These are phyloP conservation scores for Exophiala calicioides DNA, from an alignment of 2,329 filamentous ascomycete genomes.

Conservation along the genomic window DNA sequence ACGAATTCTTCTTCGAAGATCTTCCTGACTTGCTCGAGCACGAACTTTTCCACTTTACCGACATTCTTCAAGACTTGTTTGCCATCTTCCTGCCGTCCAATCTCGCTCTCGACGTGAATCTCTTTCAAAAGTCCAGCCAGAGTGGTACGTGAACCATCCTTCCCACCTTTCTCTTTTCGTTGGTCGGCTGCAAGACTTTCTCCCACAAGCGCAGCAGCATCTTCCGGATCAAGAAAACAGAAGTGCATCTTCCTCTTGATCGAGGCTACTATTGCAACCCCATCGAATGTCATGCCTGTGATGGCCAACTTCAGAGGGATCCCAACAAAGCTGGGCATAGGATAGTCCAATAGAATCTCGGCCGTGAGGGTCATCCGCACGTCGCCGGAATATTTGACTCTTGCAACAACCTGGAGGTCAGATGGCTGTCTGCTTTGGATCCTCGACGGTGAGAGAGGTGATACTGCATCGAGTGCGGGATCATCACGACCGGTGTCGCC, in stretches of 20 bases:
- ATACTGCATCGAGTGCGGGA: constrained; percentile 19
- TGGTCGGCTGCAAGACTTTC: constrained; percentile 38
- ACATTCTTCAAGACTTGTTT: constrained; percentile 98
- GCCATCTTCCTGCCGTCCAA: constrained; percentile 84
- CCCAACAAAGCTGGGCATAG: constrained; percentile 96
- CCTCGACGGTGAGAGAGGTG: constrained; percentile 47
- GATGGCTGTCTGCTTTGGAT: constrained; percentile 75
- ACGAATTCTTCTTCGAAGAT: constrained; percentile 99
- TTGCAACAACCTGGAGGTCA: constrained; percentile 89
- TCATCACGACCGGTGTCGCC: constrained; percentile 17
- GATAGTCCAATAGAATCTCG: constrained; percentile 94
- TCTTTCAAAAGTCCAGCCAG: constrained; percentile 78
- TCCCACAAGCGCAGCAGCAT: constrained; percentile 74
- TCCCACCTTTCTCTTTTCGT: constrained; percentile 20
- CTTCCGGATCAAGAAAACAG: constrained; percentile 90
- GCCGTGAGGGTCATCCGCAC: constrained; percentile 86
- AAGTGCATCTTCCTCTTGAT: constrained; percentile 89
- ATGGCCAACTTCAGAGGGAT: constrained; percentile 94
- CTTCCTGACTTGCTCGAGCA: constrained; percentile 90
- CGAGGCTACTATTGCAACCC: constrained; percentile 86
- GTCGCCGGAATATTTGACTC: constrained; percentile 85
- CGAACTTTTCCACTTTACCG: constrained; percentile 96
- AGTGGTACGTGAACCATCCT: constrained; percentile 36
- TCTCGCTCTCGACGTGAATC: constrained; percentile 95
- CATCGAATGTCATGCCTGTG: constrained; percentile 91